Evolutionary conservation across 2,329 filamentous ascomycete genomes (phyloP).

Genomic region (Samsoniella hepiali): DNA sequence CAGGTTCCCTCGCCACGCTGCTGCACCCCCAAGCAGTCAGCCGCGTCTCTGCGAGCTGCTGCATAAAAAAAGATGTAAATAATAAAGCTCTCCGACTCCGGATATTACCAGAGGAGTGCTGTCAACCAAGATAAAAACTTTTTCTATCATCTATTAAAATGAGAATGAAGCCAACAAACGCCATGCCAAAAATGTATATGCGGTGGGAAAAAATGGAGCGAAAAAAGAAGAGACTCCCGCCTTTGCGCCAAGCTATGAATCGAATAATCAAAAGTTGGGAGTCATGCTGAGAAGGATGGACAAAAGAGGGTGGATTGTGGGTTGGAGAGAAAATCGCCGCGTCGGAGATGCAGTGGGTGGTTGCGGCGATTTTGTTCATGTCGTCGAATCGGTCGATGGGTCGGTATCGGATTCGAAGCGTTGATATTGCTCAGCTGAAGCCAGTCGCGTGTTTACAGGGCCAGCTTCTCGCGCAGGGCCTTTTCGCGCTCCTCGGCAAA

Average conservation of each 20-base stretch:
- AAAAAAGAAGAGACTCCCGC: conserved; percentile 10
- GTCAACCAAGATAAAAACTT: conserved; percentile 10
- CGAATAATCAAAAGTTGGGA: conserved; percentile 18
- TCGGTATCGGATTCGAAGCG: neutral
- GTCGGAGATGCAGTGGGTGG: conserved; percentile 1
- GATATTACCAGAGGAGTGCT: conserved; percentile 7
- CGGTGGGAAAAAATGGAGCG: neutral
- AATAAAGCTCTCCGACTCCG: conserved; percentile 16
- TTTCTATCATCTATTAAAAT: conserved; percentile 19
- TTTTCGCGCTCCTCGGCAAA: conserved; percentile 85
- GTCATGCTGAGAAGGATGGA: conserved; percentile 10
- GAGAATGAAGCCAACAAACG: conserved; percentile 14
- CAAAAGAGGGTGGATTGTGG: neutral
- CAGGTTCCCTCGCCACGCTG: conserved; percentile 8
- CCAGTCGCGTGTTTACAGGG: neutral
- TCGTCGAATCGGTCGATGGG: neutral
- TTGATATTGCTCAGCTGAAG: too few relatives aligned
- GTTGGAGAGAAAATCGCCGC: neutral
- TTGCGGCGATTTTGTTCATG: neutral
- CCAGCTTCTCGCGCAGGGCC: conserved; percentile 12
- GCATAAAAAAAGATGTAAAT: neutral
- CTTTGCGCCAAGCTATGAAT: conserved; percentile 18
- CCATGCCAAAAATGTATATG: conserved; percentile 17
- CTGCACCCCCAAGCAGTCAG: neutral
- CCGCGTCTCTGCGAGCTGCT: neutral